Evolutionary conservation across 495 filamentous ascomycete genomes (phyloP), one percentile per base, ranked within the genome.

Genomic region (Neurospora sp.): DNA sequence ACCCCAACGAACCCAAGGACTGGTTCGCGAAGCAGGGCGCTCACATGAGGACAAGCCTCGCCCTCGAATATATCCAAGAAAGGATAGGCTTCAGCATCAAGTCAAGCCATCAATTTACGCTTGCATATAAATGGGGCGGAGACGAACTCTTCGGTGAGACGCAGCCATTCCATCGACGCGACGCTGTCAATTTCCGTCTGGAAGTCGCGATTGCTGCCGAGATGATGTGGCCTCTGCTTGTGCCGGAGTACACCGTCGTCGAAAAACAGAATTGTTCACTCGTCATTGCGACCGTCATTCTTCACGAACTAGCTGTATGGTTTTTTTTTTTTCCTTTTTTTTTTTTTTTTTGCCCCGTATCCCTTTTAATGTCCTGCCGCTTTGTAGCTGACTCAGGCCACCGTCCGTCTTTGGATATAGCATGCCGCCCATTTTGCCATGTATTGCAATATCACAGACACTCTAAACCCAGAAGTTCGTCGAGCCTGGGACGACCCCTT

Each of bases 241-340:
- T 78, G 11, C 75, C 78, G 0, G 27, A 73, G 10, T 82, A 75
- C 38, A 80, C 73, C 12, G 8, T 61, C 20, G 78, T 76, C 40
- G 81, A 83, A 74, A 82, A 82, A 73, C 39, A 78, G 70, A 39
- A 31, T 0, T 39, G 35, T 38, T 79, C 79, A 1, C 76, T 74
- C 7, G 0, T 18, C 2, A 35, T 83, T 22, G 81, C 81, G 3
- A 41, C 31, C n/a, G 78, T 75, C 12, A 5, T 83, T 7, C n/a
- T 81, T 20, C 81, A 82, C 41, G 81, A 83, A 53, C 69, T 81
- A 20, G 76, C 69, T 70, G 80, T 83, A 71, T 20, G 75, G 69
- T 41, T 44, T 31, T 31, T 27, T 27, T 27, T 27, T 27, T 27
- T 27, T 27, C n/a, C n/a, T n/a, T 27, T 31, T 31, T 31, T 31